Base-by-base conservation (phyloP, 768 basidiomycete genomes). In the Lentinula sp. region DNA sequence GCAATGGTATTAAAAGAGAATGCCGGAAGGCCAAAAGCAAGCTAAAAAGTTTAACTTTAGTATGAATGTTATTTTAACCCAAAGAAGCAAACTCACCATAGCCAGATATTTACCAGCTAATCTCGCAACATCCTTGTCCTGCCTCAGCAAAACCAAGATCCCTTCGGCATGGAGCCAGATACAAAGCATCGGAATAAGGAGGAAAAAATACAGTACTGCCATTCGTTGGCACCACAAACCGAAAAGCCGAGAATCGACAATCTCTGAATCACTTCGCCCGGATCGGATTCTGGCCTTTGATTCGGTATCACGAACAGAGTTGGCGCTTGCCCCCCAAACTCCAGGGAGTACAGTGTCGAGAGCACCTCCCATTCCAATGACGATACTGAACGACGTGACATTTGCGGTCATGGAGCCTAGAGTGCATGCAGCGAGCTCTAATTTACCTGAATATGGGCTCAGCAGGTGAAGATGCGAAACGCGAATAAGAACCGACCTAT, bases 311-410 rank as follows among this genome's bases (percentile, higher is more conserved):
- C 23, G 55, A 6, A 18, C 7, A 23, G 23, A 15, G 8, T 8
- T 13, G 4, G 31, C 32, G 37, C 57, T 59, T 1, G 87, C 87
- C 4, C 89, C 88, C 86, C 83, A 91, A 16, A 89, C 88, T 42
- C 87, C 80, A 0, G 90, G 89, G 31, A 90, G 80, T 59, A 91
- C 80, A 0, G 88, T 88, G 69, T 91, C 89, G 11, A 91, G 78
- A 4, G 85, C 79, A 28, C 84, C 83, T 5, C 79, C 75, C 40
- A 89, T 77, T 18, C 86, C 86, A 50, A 81, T 80, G 1, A 60
- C 35, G 28, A 60, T 52, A 15, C 61, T 59, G 16, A 55, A 48
- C 3, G 63, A 57, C 31, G 65, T 64, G n/a, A 76, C 76, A 37
- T 73, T 73, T 32, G 74, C 75, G 0, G 81, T 81, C 78, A 83